phyloP scores from a whole-genome alignment of 768 basidiomycete species.

The Krasilnikovozyma curviuscula region DNA sequence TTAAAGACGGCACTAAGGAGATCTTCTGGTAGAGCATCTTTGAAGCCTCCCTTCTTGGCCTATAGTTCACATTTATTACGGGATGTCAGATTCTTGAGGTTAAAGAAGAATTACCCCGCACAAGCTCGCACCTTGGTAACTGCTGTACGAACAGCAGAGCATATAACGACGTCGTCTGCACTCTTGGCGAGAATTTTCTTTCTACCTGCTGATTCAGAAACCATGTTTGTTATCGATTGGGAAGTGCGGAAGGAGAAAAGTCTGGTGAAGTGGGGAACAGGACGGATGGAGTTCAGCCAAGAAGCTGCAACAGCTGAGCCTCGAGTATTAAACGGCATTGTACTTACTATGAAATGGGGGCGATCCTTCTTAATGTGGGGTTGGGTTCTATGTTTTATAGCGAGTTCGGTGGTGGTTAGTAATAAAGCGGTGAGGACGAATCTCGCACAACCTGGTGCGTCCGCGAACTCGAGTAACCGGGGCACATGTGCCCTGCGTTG shows the following conservation, averaged over 20 bases:
- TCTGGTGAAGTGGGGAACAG: background rate
- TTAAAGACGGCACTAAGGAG: constrained; percentile 56
- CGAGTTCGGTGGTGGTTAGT: no score
- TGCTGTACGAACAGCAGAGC: constrained; percentile 71
- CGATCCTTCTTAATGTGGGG: no score
- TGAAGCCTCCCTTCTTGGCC: constrained; percentile 71
- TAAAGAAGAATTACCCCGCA: background rate
- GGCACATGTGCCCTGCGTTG: no score
- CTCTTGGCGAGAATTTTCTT: constrained; percentile 47
- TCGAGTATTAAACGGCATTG: no score
- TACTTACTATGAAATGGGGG: no score
- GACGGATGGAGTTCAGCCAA: background rate
- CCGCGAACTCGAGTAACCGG: no score
- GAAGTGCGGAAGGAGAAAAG: background rate
- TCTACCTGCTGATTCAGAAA: constrained; percentile 27
- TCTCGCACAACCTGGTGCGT: no score
- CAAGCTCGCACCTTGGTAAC: constrained; percentile 54
- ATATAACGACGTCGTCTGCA: constrained; percentile 77
- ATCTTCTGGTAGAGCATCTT: constrained; percentile 69
- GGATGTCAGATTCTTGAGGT: background rate
- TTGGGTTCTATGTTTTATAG: no score
- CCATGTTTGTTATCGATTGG: constrained; percentile 4
- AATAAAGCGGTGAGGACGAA: no score
- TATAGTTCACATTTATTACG: background rate
- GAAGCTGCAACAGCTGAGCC: no score